Percentiles rank a stretch among this genome's conserved stretches.
phyloP scores from a whole-genome alignment of 2,329 filamentous ascomycete genomes.

The Neophaeococcomyces aloes region DNA sequence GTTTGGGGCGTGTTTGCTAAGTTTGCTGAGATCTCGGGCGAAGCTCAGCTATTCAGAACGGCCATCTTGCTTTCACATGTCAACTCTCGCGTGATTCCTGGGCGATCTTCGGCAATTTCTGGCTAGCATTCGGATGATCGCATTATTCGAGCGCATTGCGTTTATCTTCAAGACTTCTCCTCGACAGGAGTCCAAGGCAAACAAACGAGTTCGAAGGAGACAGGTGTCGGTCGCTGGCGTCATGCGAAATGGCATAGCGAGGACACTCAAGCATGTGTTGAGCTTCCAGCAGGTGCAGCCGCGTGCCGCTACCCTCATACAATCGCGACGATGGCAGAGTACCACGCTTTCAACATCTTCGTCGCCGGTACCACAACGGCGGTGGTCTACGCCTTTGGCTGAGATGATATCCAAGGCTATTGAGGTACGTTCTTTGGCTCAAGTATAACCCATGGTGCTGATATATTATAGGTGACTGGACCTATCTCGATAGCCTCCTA shows the following conservation, averaged over 20 bases:
- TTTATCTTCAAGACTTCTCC: too few relatives aligned
- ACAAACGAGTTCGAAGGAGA: too few relatives aligned
- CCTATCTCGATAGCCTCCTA: constrained; percentile 86
- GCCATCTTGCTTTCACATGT: too few relatives aligned
- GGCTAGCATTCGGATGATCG: too few relatives aligned
- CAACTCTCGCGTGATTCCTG: too few relatives aligned
- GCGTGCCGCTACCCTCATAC: neutral
- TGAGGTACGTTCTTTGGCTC: constrained; percentile 44
- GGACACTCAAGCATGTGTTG: neutral
- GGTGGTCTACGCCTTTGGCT: constrained; percentile 89
- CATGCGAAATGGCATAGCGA: constrained; percentile 7
- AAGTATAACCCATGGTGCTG: neutral
- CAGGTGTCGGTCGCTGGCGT: neutral
- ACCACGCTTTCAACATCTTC: constrained; percentile 4
- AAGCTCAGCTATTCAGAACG: too few relatives aligned
- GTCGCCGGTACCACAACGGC: constrained; percentile 32
- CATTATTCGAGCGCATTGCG: too few relatives aligned
- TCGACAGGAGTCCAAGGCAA: too few relatives aligned
- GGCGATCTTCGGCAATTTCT: too few relatives aligned
- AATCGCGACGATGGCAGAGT: constrained; percentile 5
- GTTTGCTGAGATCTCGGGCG: neutral
- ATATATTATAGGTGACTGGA: constrained; percentile 58
- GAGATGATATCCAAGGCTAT: constrained; percentile 81
- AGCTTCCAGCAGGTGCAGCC: neutral
- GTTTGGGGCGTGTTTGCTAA: neutral